A percentile compares a stretch with the other conserved stretches of the same genome.
These are phyloP conservation scores for Schwanniomyces yamadae DNA, from an alignment of 805 yeast genomes.

Conservation along the genomic window DNA sequence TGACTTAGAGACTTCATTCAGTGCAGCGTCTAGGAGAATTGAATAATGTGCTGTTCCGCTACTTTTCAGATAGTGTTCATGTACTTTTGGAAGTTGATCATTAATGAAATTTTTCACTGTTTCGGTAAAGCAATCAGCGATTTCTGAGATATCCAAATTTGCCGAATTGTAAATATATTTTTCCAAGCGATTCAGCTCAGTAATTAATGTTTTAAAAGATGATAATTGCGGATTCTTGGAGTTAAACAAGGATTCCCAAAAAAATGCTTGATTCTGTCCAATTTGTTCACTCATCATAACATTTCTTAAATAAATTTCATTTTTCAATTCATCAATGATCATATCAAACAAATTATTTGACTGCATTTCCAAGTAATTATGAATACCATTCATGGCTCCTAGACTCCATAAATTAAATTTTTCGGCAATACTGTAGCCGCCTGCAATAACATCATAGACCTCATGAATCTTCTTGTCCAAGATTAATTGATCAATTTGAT, in stretches of 20 bases:
- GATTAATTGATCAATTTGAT: slow-evolving; percentile 62
- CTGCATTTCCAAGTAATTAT: slow-evolving; percentile 53
- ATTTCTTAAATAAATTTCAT: slow-evolving; percentile 60
- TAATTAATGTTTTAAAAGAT: slow-evolving; percentile 32
- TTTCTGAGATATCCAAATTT: slow-evolving; percentile 54
- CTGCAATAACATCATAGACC: slow-evolving; percentile 56
- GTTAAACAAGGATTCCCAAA: slow-evolving; percentile 24
- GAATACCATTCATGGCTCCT: slow-evolving; percentile 51
- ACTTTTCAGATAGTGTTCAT: slow-evolving; percentile 18
- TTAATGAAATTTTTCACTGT: slow-evolving; percentile 28
- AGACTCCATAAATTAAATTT: slow-evolving; percentile 57
- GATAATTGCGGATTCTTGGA: slow-evolving; percentile 36
- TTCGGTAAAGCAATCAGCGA: slow-evolving; percentile 38
- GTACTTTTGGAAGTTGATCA: slow-evolving; percentile 29
- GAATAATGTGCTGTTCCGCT: slow-evolving; percentile 26
- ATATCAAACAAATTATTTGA: slow-evolving; percentile 63
- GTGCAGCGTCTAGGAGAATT: slow-evolving; percentile 28
- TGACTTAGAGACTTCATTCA: slow-evolving; percentile 38
- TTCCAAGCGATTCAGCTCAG: slow-evolving; percentile 45
- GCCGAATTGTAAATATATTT: slow-evolving; percentile 56
- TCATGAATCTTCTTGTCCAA: slow-evolving; percentile 66
- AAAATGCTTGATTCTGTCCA: slow-evolving; percentile 10
- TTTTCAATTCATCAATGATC: slow-evolving; percentile 73
- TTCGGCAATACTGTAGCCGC: slow-evolving; percentile 45
- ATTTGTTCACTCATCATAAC: slow-evolving; percentile 6